Percentiles rank a stretch among this genome's conserved stretches.
Conservation (phyloP, 164 flowering plant genomes). For the Nymphaea colorata region DNA sequence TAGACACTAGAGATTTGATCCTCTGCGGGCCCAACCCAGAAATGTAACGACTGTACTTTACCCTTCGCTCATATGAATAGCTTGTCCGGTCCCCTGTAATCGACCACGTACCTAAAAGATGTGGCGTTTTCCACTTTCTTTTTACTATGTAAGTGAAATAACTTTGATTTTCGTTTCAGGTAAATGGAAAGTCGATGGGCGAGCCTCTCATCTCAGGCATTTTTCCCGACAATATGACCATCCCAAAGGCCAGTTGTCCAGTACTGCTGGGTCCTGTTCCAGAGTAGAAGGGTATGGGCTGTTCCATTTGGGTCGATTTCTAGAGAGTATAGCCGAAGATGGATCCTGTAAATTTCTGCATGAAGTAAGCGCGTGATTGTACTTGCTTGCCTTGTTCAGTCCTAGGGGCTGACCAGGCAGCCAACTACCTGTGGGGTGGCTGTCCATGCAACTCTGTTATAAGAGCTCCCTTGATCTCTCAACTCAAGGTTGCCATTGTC, state of each 20-base stretch:
- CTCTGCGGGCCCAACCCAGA: neutral
- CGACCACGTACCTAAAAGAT: neutral
- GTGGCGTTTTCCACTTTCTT: neutral
- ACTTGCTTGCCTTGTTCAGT: constrained; percentile 18
- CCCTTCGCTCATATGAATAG: neutral
- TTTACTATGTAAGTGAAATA: neutral
- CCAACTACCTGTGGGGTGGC: constrained; percentile 49
- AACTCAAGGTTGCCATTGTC: too few relatives aligned
- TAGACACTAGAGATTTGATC: constrained; percentile 4
- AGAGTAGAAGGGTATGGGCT: constrained; percentile 7
- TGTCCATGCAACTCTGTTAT: constrained; percentile 18
- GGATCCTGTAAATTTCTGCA: constrained; percentile 63
- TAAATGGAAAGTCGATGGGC: neutral
- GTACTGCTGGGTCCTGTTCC: constrained; percentile 9
- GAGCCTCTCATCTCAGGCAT: constrained; percentile 14
- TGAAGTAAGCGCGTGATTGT: constrained; percentile 24
- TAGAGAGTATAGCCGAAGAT: constrained; percentile 35
- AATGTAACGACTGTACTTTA: neutral
- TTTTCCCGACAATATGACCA: constrained; percentile 8
- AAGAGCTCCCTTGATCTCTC: too few relatives aligned
- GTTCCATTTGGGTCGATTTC: constrained; percentile 27
- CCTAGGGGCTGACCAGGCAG: constrained; percentile 41
- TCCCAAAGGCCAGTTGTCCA: constrained; percentile 19
- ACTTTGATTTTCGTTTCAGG: neutral
- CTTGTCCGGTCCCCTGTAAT: neutral